These are phyloP conservation scores for Trypanosoma caninum DNA, from an alignment of 208 protist genomes.

Conservation along the genomic window DNA sequence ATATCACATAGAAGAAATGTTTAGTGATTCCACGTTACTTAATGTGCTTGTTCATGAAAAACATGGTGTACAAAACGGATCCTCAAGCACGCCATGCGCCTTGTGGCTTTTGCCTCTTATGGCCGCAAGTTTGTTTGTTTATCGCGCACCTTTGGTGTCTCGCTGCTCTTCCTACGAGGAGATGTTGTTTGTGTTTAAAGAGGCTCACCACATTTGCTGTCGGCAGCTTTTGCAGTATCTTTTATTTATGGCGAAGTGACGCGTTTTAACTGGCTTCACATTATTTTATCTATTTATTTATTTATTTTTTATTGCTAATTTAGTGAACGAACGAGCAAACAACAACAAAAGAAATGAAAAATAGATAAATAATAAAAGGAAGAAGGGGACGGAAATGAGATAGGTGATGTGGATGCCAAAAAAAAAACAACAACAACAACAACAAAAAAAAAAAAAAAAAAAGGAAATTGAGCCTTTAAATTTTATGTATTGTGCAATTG, in stretches of 20 bases:
- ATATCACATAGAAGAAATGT: conserved; percentile 73
- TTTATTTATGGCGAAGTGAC: conserved; percentile 51
- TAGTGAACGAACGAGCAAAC: neutral
- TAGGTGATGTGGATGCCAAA: neutral
- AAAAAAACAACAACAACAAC: no score
- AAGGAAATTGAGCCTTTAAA: neutral
- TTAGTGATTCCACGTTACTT: conserved; percentile 38
- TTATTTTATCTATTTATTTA: neutral
- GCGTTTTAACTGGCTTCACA: no score
- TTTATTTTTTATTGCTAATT: neutral
- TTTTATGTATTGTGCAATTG: no score
- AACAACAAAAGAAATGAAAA: neutral
- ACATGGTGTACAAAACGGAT: neutral
- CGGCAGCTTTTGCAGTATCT: conserved; percentile 65
- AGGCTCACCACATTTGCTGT: conserved; percentile 48
- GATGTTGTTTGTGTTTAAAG: conserved; percentile 60
- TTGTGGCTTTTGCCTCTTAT: conserved; percentile 78
- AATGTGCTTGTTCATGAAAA: conserved; percentile 18
- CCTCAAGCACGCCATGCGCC: conserved; percentile 34
- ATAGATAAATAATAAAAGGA: neutral
- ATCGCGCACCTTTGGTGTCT: conserved; percentile 72
- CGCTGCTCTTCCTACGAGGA: conserved; percentile 47
- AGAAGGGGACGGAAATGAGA: neutral
- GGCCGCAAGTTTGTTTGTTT: conserved; percentile 77
- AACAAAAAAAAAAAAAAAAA: no score